A percentile compares a stretch with the other conserved stretches of the same genome.
These are phyloP conservation scores for Camellia oleifera DNA, from an alignment of 179 eudicot genomes.

Conservation along the genomic window DNA sequence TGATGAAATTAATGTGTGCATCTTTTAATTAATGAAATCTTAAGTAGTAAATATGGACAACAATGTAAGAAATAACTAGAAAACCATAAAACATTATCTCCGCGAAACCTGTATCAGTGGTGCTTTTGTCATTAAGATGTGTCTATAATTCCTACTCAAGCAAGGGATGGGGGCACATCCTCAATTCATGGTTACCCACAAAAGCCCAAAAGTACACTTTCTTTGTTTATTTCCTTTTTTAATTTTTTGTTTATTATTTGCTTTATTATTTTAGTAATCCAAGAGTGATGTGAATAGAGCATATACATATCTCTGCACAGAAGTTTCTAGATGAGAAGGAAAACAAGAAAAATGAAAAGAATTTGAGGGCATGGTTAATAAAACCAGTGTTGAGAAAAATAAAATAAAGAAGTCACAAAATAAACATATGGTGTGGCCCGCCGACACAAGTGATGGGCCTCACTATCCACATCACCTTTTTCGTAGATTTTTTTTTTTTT, in stretches of 20 bases:
- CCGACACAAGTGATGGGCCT: too few species aligned
- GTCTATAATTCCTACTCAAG: background rate
- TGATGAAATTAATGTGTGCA: too few species aligned
- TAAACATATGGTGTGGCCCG: too few species aligned
- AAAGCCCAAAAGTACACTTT: background rate
- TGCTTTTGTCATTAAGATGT: constrained; percentile 9
- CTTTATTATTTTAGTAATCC: too few species aligned
- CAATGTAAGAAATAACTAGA: background rate
- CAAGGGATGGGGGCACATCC: background rate
- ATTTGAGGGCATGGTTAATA: too few species aligned
- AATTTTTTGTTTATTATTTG: background rate
- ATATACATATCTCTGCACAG: background rate
- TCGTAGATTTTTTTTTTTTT: background rate
- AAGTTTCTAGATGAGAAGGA: too few species aligned
- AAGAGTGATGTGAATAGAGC: background rate
- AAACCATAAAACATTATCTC: constrained; percentile 8
- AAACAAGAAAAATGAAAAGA: too few species aligned
- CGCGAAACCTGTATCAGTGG: background rate
- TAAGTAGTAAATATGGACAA: background rate
- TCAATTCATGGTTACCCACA: background rate
- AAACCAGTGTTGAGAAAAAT: too few species aligned
- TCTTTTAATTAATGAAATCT: background rate
- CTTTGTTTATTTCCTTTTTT: background rate
- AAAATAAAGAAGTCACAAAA: too few species aligned
- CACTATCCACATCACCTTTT: too few species aligned